Percentiles rank a stretch among this genome's conserved stretches.
Conservation (phyloP, 495 filamentous ascomycete species). For the Glonium stellatum region DNA sequence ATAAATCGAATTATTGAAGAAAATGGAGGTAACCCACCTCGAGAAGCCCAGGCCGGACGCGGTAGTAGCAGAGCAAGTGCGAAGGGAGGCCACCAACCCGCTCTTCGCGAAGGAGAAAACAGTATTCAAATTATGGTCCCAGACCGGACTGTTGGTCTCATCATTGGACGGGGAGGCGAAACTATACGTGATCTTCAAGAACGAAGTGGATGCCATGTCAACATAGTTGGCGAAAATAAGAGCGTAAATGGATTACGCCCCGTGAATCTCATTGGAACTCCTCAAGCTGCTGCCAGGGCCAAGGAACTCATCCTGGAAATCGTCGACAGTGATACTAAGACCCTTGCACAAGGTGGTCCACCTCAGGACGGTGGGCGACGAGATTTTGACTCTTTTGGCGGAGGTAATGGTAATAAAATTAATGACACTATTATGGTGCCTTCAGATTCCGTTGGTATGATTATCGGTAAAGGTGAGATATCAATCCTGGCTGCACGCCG, state of each 20-base stretch:
- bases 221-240: constrained; percentile 80
- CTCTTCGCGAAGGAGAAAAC: constrained; percentile 63
- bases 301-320: constrained; percentile 80
- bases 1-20: constrained; percentile 79
- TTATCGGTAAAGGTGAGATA: constrained; percentile 65
- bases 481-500: neutral
- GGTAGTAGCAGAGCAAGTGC: constrained; percentile 26
- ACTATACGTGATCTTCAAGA: constrained; percentile 87
- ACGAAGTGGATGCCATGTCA: constrained; percentile 76
- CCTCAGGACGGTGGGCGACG: constrained; percentile 18
- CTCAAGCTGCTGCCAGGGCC: constrained; percentile 56
- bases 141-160: constrained; percentile 78
- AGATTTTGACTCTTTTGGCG: constrained; percentile 28
- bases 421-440: constrained; percentile 75
- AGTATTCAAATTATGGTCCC: constrained; percentile 80
- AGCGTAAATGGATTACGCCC: constrained; percentile 75
- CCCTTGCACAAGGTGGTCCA: constrained; percentile 31
- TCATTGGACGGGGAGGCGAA: constrained; percentile 78
- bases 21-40: constrained; percentile 55
- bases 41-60: constrained; percentile 25
- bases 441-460: constrained; percentile 83
- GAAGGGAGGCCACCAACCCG: constrained; percentile 43
- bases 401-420: constrained; percentile 51
- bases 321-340: constrained; percentile 75
- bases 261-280: constrained; percentile 73